Evolutionary conservation across 441 rosid genomes (phyloP).

Genomic region (Adansonia madagascariensis): DNA sequence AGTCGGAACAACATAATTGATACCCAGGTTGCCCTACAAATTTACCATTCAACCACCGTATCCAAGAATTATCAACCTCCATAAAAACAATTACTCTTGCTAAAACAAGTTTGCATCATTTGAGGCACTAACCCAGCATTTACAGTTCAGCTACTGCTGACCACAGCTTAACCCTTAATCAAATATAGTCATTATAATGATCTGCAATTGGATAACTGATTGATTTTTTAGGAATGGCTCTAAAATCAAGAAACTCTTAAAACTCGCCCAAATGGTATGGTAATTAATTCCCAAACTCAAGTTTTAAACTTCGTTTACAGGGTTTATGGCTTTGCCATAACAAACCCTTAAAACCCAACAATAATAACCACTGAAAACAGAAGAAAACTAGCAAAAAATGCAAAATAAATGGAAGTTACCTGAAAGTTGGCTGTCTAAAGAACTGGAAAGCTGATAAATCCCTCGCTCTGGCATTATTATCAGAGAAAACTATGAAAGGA

Average conservation of each 20-base stretch:
- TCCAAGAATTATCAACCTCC: not conserved
- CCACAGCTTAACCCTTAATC: not conserved
- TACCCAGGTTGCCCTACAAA: not conserved
- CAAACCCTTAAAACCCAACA: not conserved
- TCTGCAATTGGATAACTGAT: too few relatives aligned
- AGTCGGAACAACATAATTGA: too few relatives aligned
- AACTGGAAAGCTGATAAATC: slow-evolving; percentile 26
- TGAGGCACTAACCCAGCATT: not conserved
- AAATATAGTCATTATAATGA: not conserved
- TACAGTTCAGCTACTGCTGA: too few relatives aligned
- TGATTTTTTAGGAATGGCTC: too few relatives aligned
- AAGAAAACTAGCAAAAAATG: not conserved
- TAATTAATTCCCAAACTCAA: not conserved
- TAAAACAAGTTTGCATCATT: not conserved
- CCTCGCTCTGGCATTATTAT: not conserved
- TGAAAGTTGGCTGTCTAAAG: slow-evolving; percentile 37
- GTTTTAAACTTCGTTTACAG: not conserved
- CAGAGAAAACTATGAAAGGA: slow-evolving; percentile 21
- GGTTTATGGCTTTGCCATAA: not conserved
- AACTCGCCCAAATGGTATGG: not conserved
- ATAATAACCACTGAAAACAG: not conserved
- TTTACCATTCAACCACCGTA: not conserved
- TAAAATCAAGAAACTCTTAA: too few relatives aligned
- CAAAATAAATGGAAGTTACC: slow-evolving; percentile 33
- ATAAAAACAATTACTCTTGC: not conserved